Conservation (phyloP, 2,329 filamentous ascomycete genomes). For the Penicillium sclerotiorum region DNA sequence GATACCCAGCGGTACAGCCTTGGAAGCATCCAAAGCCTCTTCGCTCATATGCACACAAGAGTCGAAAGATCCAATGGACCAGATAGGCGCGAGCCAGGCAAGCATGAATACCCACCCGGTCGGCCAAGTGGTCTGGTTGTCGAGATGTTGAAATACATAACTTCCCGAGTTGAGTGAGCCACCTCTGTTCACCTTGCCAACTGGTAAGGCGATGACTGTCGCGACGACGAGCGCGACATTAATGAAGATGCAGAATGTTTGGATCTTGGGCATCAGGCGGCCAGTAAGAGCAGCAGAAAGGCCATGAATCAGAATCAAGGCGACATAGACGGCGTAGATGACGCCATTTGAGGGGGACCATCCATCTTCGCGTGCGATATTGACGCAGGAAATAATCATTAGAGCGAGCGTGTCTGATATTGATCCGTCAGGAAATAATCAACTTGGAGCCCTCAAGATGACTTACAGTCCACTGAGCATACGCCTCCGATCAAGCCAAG, state of each 20-base stretch:
- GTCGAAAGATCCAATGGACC: constrained; percentile 60
- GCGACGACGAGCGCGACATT: constrained; percentile 60
- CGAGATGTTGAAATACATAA: constrained; percentile 60
- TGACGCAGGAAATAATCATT: constrained; percentile 56
- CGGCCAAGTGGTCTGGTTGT: constrained; percentile 62
- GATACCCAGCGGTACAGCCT: constrained; percentile 61
- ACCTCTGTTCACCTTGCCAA: constrained; percentile 45
- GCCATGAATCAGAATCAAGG: constrained; percentile 58
- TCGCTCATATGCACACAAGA: constrained; percentile 63
- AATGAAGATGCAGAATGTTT: constrained; percentile 58
- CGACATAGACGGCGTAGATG: constrained; percentile 61
- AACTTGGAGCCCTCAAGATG: no score
- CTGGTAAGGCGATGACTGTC: constrained; percentile 60
- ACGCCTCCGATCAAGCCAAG: constrained; percentile 62
- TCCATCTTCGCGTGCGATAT: constrained; percentile 58
- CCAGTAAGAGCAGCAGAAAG: constrained; percentile 56
- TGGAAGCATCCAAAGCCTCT: constrained; percentile 62
- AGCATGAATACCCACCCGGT: constrained; percentile 62
- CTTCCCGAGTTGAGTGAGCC: constrained; percentile 37
- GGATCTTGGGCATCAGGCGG: constrained; percentile 62
- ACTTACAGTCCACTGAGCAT: constrained; percentile 62
- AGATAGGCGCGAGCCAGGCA: constrained; percentile 63
- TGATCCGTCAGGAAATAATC: no score
- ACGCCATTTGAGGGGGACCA: constrained; percentile 60
- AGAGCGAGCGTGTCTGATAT: constrained; percentile 35